These are phyloP conservation scores for Trichoderma breve DNA, from an alignment of 2,329 filamentous ascomycete species.

Conservation along the genomic window DNA sequence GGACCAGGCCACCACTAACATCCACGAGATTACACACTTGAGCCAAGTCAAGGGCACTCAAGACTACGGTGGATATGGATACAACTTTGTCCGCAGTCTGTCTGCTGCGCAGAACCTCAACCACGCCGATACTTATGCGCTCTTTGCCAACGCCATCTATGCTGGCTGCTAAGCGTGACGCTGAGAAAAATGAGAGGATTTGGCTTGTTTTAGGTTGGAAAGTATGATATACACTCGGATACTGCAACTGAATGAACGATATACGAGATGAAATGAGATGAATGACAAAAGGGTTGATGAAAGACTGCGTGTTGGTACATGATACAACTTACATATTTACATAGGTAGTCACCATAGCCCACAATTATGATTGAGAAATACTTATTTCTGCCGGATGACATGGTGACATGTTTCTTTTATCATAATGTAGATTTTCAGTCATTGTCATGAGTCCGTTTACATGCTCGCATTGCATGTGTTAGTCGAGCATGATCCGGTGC, in stretches of 20 bases:
- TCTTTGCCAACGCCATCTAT: conserved; percentile 40
- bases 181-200: background rate
- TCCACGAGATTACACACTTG: conserved; percentile 66
- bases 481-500: background rate
- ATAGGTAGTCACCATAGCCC: background rate
- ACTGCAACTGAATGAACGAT: background rate
- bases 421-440: background rate
- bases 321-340: too few species aligned
- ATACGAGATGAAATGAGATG: background rate
- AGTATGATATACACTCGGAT: background rate
- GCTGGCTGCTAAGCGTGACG: conserved; percentile 37
- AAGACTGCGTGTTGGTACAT: background rate
- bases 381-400: background rate
- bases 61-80: conserved; percentile 57
- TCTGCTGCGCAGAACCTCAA: conserved; percentile 50
- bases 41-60: conserved; percentile 56
- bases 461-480: background rate
- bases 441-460: background rate
- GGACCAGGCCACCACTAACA: conserved; percentile 62
- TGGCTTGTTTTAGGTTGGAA: background rate
- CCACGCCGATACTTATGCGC: conserved; percentile 61
- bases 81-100: conserved; percentile 51
- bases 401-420: background rate
- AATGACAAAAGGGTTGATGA: background rate
- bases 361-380: background rate